Percentiles rank a stretch among this genome's conserved stretches.
phyloP scores from a whole-genome alignment of 2,329 filamentous ascomycete species.

The Thielaviopsis ethacetica region DNA sequence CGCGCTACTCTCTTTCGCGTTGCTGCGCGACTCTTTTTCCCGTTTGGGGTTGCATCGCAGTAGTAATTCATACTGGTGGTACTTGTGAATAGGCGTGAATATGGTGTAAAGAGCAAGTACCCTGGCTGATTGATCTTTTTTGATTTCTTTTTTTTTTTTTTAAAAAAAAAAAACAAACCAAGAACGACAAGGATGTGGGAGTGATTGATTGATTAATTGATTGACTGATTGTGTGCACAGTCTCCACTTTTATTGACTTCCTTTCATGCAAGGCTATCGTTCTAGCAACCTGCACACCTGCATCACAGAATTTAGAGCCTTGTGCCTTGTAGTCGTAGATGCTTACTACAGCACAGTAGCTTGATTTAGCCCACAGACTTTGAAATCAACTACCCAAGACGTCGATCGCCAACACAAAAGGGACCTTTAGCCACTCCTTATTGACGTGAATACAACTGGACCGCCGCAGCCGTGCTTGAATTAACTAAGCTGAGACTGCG shows the following conservation, averaged over 20 bases:
- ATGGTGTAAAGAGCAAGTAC: neutral
- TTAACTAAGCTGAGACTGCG: neutral
- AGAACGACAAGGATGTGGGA: neutral
- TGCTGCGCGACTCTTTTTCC: neutral
- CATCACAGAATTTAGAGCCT: neutral
- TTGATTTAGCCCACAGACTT: neutral
- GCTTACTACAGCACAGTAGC: too few species aligned
- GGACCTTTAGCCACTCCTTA: neutral
- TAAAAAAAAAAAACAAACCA: neutral
- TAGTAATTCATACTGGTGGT: neutral
- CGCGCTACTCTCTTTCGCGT: neutral
- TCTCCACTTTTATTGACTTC: neutral
- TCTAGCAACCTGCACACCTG: constrained; percentile 1
- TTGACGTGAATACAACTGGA: neutral
- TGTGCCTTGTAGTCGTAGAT: too few species aligned
- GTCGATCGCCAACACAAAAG: neutral
- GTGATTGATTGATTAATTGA: neutral
- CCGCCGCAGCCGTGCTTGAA: neutral
- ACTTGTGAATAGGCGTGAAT: neutral
- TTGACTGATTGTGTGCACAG: neutral
- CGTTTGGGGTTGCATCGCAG: neutral
- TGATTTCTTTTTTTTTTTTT: neutral
- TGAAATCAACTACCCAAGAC: too few species aligned
- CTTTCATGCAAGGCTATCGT: neutral
- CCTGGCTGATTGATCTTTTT: neutral